Base-by-base conservation (phyloP, 352 stramenopile genomes). In the Globisporangium apiculatum region DNA sequence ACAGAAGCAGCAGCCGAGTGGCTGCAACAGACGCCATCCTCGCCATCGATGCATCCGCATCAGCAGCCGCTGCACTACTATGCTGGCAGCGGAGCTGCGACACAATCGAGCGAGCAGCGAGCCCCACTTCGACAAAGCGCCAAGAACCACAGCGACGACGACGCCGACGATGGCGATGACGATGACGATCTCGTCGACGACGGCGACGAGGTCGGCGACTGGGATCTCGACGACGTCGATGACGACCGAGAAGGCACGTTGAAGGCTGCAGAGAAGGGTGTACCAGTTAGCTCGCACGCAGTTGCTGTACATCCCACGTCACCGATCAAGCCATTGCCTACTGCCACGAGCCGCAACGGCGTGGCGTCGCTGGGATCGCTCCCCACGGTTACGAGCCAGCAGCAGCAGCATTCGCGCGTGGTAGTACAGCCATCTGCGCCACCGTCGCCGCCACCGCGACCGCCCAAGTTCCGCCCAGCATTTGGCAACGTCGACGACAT, bases 201-300 rank as follows among this genome's bases (percentile, higher is more conserved):
- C 3, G 73, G 79, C 36, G 71, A 79, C 49, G 67, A 77, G 42
- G 73, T 77, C 2, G 65, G 58, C 7, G 69, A 81, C 35, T 78
- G 72, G 69, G 65, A 72, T 64, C 48, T 76, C 35, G 62, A 48
- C 4, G 62, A 72, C 18, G 52, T 61, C 43, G 46, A 17, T 31
- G 38, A 48, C 5, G 45, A 55, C 4, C 15, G 9, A 11, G 35
- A 60, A 7, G 35, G 5, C 37, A 36, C 17, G 15, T 10, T 12
- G 11, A 58, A 41, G 18, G 2, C 15, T 36, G 48, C 10, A 48
- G 38, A 57, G 18, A 18, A 50, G n/a, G 38, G 11, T 14, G 9
- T 35, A 31, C 38, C 11, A 50, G 46, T 42, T 42, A 42, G 15
- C 17, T 35, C 46, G 3, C 15, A 35, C 15, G 46, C 15, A 31